These are phyloP conservation scores for Botrytis deweyae DNA, from an alignment of 2,329 filamentous ascomycete genomes.

Conservation along the genomic window DNA sequence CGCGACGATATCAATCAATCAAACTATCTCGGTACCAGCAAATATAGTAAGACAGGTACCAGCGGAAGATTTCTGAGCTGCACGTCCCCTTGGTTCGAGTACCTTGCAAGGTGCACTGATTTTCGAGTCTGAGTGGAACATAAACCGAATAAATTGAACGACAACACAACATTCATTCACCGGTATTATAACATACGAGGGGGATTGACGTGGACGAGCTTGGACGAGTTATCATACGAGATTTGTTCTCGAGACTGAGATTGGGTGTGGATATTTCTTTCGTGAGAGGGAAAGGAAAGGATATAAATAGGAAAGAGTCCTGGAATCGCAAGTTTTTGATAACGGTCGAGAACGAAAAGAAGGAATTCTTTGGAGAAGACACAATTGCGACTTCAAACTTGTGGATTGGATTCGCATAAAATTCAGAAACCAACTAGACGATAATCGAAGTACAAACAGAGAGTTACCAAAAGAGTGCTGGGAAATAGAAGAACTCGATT, in stretches of 20 bases:
- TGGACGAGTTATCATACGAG: conserved; percentile 11
- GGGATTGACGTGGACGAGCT: conserved; percentile 1
- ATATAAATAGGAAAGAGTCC: neutral
- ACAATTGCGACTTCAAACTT: neutral
- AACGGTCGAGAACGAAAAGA: neutral
- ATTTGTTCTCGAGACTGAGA: neutral
- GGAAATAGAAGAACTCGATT: neutral
- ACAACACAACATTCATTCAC: conserved; percentile 16
- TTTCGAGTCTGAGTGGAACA: conserved; percentile 1
- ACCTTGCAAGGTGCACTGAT: neutral
- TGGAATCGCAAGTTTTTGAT: neutral
- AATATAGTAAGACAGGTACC: neutral
- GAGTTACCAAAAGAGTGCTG: neutral
- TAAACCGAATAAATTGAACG: neutral
- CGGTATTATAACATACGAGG: neutral
- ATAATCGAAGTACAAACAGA: neutral
- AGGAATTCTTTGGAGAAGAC: neutral
- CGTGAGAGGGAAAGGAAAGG: neutral
- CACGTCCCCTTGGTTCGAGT: neutral
- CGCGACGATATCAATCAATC: neutral
- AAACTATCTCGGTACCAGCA: neutral
- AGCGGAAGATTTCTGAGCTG: neutral
- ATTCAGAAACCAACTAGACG: neutral
- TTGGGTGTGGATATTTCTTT: neutral
- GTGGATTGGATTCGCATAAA: neutral